A percentile compares a stretch with the other conserved stretches of the same genome.
phyloP scores from a whole-genome alignment of 2,329 filamentous ascomycete species.

The Fusarium praegraminearum region DNA sequence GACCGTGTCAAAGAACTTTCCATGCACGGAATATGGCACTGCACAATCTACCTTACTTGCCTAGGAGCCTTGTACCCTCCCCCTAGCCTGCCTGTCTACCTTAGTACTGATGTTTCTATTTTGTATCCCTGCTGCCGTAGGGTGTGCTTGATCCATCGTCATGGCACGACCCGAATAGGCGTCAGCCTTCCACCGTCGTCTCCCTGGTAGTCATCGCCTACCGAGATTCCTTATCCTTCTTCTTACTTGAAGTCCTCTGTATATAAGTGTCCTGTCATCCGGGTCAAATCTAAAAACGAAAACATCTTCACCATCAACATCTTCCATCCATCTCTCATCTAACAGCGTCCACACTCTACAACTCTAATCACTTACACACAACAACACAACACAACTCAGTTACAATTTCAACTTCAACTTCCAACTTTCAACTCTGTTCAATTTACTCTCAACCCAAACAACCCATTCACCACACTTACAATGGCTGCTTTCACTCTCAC shows the following conservation, averaged over 20 bases:
- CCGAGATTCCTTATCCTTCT: slow-evolving; percentile 21
- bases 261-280: slow-evolving; percentile 35
- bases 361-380: slow-evolving; percentile 5
- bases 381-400: slow-evolving; percentile 7
- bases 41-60: slow-evolving; percentile 11
- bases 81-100: not conserved
- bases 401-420: not conserved
- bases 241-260: slow-evolving; percentile 18
- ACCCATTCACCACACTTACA: slow-evolving; percentile 30
- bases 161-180: slow-evolving; percentile 36
- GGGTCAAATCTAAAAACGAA: slow-evolving; percentile 7
- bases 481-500: slow-evolving; percentile 50
- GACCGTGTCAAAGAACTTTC: slow-evolving; percentile 32
- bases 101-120: slow-evolving; percentile 35
- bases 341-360: slow-evolving; percentile 21
- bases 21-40: slow-evolving; percentile 31
- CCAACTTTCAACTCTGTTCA: slow-evolving; percentile 12
- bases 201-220: slow-evolving; percentile 5
- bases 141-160: slow-evolving; percentile 30
- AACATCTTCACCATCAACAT: slow-evolving; percentile 33
- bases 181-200: slow-evolving; percentile 34
- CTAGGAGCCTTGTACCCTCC: slow-evolving; percentile 12
- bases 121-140: slow-evolving; percentile 35
- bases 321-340: slow-evolving; percentile 14
- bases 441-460: not conserved